Conservation (phyloP, 2,329 filamentous ascomycete genomes). For the Epichloe elymi region DNA sequence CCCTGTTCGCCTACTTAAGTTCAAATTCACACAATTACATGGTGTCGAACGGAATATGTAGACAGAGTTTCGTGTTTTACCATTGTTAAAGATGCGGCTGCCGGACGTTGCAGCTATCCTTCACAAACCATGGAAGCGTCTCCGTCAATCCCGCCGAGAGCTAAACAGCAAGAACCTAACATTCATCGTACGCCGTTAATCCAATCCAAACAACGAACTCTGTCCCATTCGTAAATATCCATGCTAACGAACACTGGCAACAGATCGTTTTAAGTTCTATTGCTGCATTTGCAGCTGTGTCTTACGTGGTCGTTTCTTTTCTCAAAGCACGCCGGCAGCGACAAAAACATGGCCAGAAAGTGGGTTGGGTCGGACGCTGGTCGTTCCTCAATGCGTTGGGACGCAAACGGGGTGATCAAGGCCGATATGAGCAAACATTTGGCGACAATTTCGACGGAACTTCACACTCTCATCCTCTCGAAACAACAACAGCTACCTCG, state of each 20-base stretch:
- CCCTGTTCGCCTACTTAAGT: not conserved
- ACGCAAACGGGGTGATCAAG: conserved; percentile 10
- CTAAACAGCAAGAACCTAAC: conserved; percentile 3
- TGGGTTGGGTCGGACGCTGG: not conserved
- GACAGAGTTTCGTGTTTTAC: not conserved
- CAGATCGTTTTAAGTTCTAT: conserved; percentile 1
- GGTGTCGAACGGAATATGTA: not conserved
- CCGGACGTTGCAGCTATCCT: not conserved
- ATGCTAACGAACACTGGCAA: not conserved
- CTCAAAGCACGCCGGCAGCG: not conserved
- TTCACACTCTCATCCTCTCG: conserved; percentile 14
- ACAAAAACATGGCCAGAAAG: not conserved
- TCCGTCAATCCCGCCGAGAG: conserved; percentile 1
- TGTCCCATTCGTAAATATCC: not conserved
- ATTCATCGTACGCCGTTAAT: conserved; percentile 7
- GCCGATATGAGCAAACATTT: conserved; percentile 19
- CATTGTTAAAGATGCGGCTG: not conserved
- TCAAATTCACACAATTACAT: not conserved
- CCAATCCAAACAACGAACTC: not conserved
- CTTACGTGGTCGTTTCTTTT: not conserved
- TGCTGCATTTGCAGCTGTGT: not conserved
- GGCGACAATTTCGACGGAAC: conserved; percentile 14
- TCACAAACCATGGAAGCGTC: not conserved
- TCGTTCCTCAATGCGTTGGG: not conserved
- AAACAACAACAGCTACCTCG: conserved; percentile 6